A percentile compares a stretch with the other conserved stretches of the same genome.
Evolutionary conservation across 169 alveolate species (phyloP).

Genomic region (Plasmodium fragile): DNA sequence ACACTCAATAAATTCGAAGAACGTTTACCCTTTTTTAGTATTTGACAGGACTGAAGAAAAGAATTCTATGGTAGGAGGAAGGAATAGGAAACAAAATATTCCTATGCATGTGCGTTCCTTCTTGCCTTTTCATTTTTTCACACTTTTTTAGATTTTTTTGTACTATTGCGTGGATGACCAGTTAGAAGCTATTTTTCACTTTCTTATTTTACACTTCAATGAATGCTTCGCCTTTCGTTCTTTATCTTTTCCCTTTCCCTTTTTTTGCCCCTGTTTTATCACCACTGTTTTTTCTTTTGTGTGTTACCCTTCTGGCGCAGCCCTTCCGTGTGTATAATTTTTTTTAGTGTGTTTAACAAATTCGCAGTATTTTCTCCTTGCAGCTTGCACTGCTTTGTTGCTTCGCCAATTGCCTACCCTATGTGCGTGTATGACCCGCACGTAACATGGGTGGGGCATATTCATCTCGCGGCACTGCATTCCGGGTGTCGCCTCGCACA

Average conservation of each 20-base stretch:
- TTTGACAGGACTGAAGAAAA: not conserved
- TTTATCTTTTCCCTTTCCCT: not conserved
- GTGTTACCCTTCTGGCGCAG: not conserved
- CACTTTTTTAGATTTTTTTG: not conserved
- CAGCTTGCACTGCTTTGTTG: not conserved
- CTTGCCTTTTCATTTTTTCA: not conserved
- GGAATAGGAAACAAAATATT: not conserved
- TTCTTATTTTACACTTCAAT: not conserved
- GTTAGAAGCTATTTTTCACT: not conserved
- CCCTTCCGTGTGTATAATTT: not conserved
- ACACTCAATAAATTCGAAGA: not conserved
- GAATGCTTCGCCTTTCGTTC: not conserved
- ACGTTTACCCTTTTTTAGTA: not conserved
- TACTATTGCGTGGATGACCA: not conserved
- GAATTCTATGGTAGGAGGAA: not conserved
- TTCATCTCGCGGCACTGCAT: not conserved
- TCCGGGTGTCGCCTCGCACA: not conserved
- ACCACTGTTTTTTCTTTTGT: not conserved
- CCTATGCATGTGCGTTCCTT: not conserved
- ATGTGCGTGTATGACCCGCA: not conserved
- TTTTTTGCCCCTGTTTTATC: not conserved
- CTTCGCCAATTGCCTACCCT: not conserved
- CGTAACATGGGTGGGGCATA: not conserved
- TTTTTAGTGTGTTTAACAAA: not conserved
- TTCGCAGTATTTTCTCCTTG: not conserved